Conservation (phyloP, 1,284 basidiomycete species). For the Malassezia sympodialis region DNA sequence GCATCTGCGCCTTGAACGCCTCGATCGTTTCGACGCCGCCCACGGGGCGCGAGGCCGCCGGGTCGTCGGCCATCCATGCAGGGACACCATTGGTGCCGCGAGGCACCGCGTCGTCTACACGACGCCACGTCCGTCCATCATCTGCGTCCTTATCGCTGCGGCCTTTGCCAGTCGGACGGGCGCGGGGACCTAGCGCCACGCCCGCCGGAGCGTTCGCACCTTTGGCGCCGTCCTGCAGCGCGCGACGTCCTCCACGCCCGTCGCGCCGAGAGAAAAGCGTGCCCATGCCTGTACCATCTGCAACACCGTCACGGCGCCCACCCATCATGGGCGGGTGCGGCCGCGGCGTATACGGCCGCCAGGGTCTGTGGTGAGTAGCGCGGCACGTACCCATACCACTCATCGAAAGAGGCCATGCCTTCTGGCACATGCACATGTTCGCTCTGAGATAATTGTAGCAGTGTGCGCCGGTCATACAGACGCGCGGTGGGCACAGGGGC, state of each 20-base stretch:
- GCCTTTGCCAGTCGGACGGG: neutral
- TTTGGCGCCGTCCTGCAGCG: neutral
- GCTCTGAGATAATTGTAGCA: constrained; percentile 61
- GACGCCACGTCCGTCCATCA: constrained; percentile 1
- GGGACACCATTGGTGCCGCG: constrained; percentile 53
- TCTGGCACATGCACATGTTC: constrained; percentile 61
- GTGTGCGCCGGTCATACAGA: constrained; percentile 15
- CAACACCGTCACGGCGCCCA: neutral
- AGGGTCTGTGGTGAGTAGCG: constrained; percentile 7
- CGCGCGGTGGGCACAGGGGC: neutral
- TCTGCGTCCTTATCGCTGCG: neutral
- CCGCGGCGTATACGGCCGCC: constrained; percentile 13
- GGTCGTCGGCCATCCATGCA: constrained; percentile 84
- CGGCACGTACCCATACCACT: constrained; percentile 16
- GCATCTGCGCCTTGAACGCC: constrained; percentile 77
- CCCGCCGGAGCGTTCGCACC: neutral
- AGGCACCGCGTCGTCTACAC: neutral
- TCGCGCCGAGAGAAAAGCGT: neutral
- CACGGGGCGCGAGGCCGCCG: constrained; percentile 32
- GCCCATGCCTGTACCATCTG: neutral
- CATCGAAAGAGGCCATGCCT: constrained; percentile 7
- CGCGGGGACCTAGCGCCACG: neutral
- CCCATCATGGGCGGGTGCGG: neutral
- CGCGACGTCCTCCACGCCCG: neutral
- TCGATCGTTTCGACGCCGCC: constrained; percentile 63